Evolutionary conservation across 2,329 filamentous ascomycete species (phyloP).

Genomic region (Sporothrix phasma): DNA sequence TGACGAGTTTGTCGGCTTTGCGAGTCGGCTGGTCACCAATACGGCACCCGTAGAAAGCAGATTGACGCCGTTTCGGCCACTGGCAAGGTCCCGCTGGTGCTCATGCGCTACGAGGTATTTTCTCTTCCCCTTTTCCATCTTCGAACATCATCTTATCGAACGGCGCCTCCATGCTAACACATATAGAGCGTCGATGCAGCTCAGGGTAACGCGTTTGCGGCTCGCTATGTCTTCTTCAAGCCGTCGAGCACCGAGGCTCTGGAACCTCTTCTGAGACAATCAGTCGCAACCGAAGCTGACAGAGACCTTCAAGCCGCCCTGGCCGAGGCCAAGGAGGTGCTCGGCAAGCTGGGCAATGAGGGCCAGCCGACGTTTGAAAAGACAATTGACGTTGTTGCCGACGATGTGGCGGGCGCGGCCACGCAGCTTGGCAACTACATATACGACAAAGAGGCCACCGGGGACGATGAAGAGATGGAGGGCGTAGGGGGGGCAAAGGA

Average conservation of each 20-base stretch:
- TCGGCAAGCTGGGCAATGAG: conserved; percentile 35
- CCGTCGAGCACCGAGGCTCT: conserved; percentile 31
- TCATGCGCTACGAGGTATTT: conserved; percentile 44
- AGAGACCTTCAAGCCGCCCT: conserved; percentile 38
- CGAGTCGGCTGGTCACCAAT: conserved; percentile 38
- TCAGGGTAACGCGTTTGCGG: conserved; percentile 46
- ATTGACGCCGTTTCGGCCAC: conserved; percentile 41
- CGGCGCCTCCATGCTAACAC: too few relatives aligned
- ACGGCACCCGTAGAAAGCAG: conserved; percentile 46
- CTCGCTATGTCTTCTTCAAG: conserved; percentile 44
- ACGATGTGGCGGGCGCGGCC: conserved; percentile 40
- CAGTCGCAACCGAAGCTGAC: conserved; percentile 37
- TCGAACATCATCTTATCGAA: too few relatives aligned
- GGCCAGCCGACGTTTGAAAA: conserved; percentile 35
- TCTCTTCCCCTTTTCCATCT: conserved; percentile 21
- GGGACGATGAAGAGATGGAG: background rate
- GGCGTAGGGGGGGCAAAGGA: background rate
- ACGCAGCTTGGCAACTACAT: conserved; percentile 40
- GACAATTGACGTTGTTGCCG: conserved; percentile 35
- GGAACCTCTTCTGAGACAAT: conserved; percentile 32
- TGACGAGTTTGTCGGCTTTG: conserved; percentile 49
- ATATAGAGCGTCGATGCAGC: conserved; percentile 42
- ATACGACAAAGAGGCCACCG: conserved; percentile 25
- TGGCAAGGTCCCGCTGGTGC: conserved; percentile 51
- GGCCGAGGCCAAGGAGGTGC: conserved; percentile 29